phyloP scores from a whole-genome alignment of 495 filamentous ascomycete species.

The Mytilinidion resinicola region DNA sequence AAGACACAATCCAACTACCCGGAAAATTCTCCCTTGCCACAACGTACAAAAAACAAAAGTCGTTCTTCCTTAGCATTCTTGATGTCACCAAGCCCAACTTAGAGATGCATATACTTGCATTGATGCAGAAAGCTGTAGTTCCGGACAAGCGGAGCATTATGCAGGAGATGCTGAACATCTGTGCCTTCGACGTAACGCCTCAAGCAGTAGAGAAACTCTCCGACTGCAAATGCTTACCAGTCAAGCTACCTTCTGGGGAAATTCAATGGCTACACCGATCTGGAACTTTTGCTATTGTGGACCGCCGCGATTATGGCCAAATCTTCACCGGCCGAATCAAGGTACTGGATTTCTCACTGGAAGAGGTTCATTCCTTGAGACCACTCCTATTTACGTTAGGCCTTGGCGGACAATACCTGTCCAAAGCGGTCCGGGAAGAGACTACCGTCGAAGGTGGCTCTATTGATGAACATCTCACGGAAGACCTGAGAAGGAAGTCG shows the following conservation, averaged over 20 bases:
- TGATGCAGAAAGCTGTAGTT: background rate
- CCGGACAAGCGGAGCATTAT: background rate
- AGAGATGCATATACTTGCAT: constrained; percentile 1
- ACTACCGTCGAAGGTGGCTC: background rate
- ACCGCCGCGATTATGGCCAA: background rate
- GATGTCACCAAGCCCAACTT: background rate
- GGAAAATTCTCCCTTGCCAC: constrained; percentile 8
- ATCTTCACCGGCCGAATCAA: background rate
- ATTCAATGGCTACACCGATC: background rate
- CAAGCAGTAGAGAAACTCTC: background rate
- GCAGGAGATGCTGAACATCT: constrained; percentile 4
- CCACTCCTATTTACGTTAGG: background rate
- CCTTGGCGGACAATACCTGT: background rate
- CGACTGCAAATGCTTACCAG: constrained; percentile 2
- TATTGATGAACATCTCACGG: background rate
- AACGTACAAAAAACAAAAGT: background rate
- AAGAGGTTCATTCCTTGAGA: background rate
- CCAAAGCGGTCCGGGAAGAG: constrained; percentile 1
- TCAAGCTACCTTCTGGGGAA: background rate
- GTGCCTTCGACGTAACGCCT: background rate
- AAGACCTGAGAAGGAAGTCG: constrained; percentile 3
- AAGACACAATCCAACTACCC: constrained; percentile 2
- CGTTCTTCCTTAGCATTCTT: constrained; percentile 2
- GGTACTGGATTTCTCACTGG: constrained; percentile 7
- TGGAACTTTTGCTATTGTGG: constrained; percentile 3